Base-by-base conservation (phyloP, 371 early-diverging fungal species). In the Dinochytrium kinnereticum region DNA sequence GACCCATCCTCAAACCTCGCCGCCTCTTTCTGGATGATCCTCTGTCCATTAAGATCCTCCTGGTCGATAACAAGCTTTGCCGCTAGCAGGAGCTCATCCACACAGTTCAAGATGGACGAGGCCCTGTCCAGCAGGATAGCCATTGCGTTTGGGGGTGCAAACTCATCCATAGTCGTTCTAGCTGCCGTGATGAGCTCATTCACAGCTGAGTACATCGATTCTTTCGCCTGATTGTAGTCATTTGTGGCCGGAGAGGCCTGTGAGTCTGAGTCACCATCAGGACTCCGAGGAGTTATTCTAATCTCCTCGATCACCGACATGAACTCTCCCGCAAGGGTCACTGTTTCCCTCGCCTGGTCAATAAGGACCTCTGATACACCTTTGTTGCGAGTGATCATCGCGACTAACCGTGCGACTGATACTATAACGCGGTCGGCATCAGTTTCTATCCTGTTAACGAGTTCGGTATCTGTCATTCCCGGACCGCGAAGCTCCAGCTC, bases 251-350 rank as follows among this genome's bases (percentile, higher is more conserved):
- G 26, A 24, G 34, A 13, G 33, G 33, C 2, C 33, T 38, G 30
- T 28, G 30, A 66, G 21, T 51, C 68, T 38, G 38, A 49, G 30
- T 61, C 37, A 7, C 15, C 3, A 7, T 61, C 37, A 3, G 31
- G 19, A 61, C 7, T 21, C 7, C 17, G 7, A 5, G 31, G 17
- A 15, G 61, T 40, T 36, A 74, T 55, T 26, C 76, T 51, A 28
- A 86, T 79, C 28, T 86, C 87, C 59, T 86, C 87, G 39, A 86
- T 78, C 26, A 86, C 26, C 17, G 82, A 76, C 68, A 86, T 31
- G 30, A 86, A 71, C 57, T 80, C 71, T 15, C 87, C 87, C 21
- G 86, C 82, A 36, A 84, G 78, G 17, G 76, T 82, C 26, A 86
- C 86, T 21, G 79, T 72, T n/a, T 61, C 70, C 21, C 80, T 64